Conservation (phyloP, 306 rosid genomes). For the Inga oerstediana region DNA sequence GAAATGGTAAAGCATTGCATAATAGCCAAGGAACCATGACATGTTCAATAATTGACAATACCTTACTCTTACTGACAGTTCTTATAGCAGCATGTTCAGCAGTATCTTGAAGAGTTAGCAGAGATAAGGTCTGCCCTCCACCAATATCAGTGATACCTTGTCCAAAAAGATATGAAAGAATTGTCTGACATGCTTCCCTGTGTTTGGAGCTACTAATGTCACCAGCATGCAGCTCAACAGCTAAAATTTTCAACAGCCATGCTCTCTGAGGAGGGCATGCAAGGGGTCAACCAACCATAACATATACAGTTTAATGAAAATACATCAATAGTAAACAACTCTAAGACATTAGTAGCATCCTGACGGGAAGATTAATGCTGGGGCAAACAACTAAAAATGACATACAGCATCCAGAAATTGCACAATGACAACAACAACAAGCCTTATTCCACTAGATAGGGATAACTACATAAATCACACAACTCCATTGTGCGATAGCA, state of each 20-base stretch:
- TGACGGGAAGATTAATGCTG: slow-evolving; percentile 4
- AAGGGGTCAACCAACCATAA: slow-evolving; percentile 28
- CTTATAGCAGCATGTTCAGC: slow-evolving; percentile 56
- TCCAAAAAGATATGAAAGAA: slow-evolving; percentile 81
- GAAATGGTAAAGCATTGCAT: slow-evolving; percentile 19
- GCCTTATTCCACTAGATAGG: no score
- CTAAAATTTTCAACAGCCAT: slow-evolving; percentile 83
- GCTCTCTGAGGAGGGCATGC: slow-evolving; percentile 69
- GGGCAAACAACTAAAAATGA: not conserved
- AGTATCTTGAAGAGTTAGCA: slow-evolving; percentile 44
- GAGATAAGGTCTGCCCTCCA: slow-evolving; percentile 43
- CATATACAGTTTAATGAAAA: slow-evolving; percentile 9
- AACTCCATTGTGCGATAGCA: no score
- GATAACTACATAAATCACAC: no score
- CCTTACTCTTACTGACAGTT: slow-evolving; percentile 84
- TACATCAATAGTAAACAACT: not conserved
- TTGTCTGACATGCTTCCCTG: slow-evolving; percentile 67
- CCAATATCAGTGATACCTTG: slow-evolving; percentile 52
- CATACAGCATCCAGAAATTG: not conserved
- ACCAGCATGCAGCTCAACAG: slow-evolving; percentile 87
- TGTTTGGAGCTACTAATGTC: slow-evolving; percentile 71
- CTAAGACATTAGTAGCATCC: not conserved
- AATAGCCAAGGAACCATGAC: slow-evolving; percentile 27
- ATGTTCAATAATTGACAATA: slow-evolving; percentile 35
- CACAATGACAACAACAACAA: not conserved